Conservation (phyloP, 2,329 filamentous ascomycete genomes). For the Trichophyton equinum region DNA sequence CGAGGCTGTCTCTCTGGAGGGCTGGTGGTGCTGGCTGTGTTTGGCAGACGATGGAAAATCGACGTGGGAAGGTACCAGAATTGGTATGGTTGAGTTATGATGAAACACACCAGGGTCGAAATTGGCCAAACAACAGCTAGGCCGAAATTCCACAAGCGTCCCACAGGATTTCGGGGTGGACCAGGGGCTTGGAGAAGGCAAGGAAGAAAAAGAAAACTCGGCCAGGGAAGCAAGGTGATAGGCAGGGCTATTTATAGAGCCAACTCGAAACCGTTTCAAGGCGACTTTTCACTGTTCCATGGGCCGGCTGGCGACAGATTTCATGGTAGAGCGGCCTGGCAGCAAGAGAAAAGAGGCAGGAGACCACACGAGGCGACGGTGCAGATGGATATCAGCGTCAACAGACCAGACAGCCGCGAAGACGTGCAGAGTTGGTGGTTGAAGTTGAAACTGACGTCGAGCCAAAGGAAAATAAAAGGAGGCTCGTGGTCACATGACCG, state of each 20-base stretch:
- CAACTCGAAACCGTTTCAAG: slow-evolving; percentile 6
- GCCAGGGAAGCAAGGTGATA: not conserved
- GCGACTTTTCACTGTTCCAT: not conserved
- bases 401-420: not conserved
- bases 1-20: not conserved
- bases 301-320: not conserved
- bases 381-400: not conserved
- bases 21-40: not conserved
- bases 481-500: not conserved
- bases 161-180: slow-evolving; percentile 5
- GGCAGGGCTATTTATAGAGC: slow-evolving; percentile 4
- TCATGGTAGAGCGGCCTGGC: not conserved
- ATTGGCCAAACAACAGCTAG: slow-evolving; percentile 1
- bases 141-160: slow-evolving; percentile 2
- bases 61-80: slow-evolving; percentile 5
- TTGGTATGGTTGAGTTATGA: slow-evolving; percentile 5
- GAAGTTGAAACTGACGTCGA: not conserved
- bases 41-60: slow-evolving; percentile 2
- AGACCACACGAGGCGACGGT: not conserved
- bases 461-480: not conserved
- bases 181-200: slow-evolving; percentile 2
- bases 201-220: not conserved
- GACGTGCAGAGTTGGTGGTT: not conserved
- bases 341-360: not conserved
- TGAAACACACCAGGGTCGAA: slow-evolving; percentile 7